phyloP scores from a whole-genome alignment of 164 flowering plant genomes.

The Liriodendron chinense region DNA sequence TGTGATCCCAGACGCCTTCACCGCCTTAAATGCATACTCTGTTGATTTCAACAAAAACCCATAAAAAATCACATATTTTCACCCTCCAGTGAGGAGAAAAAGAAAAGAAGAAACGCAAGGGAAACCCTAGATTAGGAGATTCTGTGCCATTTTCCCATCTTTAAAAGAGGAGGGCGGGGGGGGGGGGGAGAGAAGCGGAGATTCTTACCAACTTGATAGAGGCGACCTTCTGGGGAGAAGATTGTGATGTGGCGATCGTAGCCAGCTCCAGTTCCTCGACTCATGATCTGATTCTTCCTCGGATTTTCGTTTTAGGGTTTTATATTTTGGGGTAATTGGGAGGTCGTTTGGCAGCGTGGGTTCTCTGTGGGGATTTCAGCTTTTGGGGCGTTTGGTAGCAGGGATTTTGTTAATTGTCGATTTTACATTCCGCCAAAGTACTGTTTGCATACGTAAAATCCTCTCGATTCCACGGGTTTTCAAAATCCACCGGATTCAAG shows the following conservation, averaged over 20 bases:
- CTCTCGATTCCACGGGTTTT: too few relatives aligned
- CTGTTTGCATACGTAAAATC: too few relatives aligned
- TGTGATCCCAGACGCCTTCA: slow-evolving; percentile 81
- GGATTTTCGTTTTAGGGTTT: background rate
- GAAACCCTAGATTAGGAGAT: background rate
- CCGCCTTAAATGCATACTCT: slow-evolving; percentile 99
- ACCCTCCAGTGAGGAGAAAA: background rate
- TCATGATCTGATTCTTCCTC: slow-evolving; percentile 34
- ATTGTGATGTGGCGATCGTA: slow-evolving; percentile 98
- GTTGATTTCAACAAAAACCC: slow-evolving; percentile 6
- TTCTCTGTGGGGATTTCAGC: too few relatives aligned
- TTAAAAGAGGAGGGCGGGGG: background rate
- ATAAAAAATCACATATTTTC: background rate
- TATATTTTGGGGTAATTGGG: background rate
- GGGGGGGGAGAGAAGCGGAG: background rate
- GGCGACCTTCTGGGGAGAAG: slow-evolving; percentile 97
- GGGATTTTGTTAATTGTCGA: too few relatives aligned
- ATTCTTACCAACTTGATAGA: slow-evolving; percentile 80
- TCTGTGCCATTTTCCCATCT: background rate
- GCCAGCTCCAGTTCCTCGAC: slow-evolving; percentile 95
- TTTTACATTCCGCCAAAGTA: too few relatives aligned
- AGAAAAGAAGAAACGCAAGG: background rate
- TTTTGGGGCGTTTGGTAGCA: too few relatives aligned
- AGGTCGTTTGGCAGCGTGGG: background rate
- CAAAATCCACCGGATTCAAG: too few relatives aligned